These are phyloP conservation scores for Fusarium beomiforme DNA, from an alignment of 2,329 filamentous ascomycete species.

Conservation along the genomic window DNA sequence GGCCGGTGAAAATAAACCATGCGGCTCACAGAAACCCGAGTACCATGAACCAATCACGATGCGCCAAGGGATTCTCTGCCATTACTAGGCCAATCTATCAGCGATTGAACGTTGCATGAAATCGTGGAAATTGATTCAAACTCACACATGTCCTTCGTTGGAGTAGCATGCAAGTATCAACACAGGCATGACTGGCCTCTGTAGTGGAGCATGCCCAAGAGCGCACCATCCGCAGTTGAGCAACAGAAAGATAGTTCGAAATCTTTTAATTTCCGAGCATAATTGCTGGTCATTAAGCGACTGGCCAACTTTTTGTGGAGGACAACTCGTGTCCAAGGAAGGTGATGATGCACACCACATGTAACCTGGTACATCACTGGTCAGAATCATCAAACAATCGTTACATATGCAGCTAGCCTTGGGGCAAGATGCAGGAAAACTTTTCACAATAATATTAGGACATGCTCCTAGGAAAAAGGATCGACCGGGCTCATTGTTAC, in stretches of 20 bases:
- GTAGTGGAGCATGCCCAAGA: not conserved
- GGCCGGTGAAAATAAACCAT: slow-evolving; percentile 35
- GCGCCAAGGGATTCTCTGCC: slow-evolving; percentile 23
- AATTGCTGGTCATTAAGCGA: slow-evolving; percentile 12
- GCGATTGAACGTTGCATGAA: slow-evolving; percentile 21
- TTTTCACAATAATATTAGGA: slow-evolving; percentile 19
- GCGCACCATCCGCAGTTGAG: slow-evolving; percentile 2
- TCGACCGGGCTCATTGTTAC: not conserved
- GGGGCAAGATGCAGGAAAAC: slow-evolving; percentile 22
- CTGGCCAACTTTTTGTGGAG: not conserved
- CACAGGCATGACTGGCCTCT: not conserved
- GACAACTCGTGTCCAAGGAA: slow-evolving; percentile 20
- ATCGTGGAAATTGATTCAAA: slow-evolving; percentile 13
- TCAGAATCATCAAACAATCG: slow-evolving; percentile 27
- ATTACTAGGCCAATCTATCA: slow-evolving; percentile 13
- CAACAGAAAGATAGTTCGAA: not conserved
- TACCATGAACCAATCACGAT: slow-evolving; percentile 31
- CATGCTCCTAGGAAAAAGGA: slow-evolving; percentile 1
- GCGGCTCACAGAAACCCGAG: slow-evolving; percentile 29
- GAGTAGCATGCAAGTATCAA: not conserved
- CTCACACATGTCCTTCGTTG: slow-evolving; percentile 3
- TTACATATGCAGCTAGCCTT: slow-evolving; percentile 34
- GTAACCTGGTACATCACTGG: slow-evolving; percentile 20
- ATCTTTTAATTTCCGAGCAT: slow-evolving; percentile 1
- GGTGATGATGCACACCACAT: slow-evolving; percentile 26